Conservation (phyloP, 108 stramenopile species). For the Skeletonema grethae region DNA sequence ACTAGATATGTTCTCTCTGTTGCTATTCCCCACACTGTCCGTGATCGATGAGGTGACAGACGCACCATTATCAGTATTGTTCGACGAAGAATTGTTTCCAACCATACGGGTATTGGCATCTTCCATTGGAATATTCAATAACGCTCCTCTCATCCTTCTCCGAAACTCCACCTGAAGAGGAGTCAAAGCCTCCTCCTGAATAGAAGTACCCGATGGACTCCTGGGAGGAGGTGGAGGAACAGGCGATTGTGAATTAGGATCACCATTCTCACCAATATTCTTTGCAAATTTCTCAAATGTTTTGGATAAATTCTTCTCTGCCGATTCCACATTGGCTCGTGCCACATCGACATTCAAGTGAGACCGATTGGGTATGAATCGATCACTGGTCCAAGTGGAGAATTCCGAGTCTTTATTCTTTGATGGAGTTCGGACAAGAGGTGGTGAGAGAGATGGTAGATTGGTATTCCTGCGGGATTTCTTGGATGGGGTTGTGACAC, state of each 20-base stretch:
- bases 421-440: slow-evolving; percentile 5
- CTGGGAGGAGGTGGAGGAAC: slow-evolving; percentile 8
- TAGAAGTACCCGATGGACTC: not conserved
- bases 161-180: slow-evolving; percentile 85
- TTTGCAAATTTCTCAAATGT: slow-evolving; percentile 39
- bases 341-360: slow-evolving; percentile 76
- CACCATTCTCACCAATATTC: slow-evolving; percentile 22
- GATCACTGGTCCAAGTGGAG: slow-evolving; percentile 50
- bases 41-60: not conserved
- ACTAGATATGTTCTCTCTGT: slow-evolving; percentile 40
- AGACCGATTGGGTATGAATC: slow-evolving; percentile 88
- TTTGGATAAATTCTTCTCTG: slow-evolving; percentile 45
- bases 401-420: slow-evolving; percentile 4
- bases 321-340: slow-evolving; percentile 65
- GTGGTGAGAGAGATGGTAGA: slow-evolving; percentile 3
- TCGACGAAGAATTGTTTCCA: not conserved
- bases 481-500: slow-evolving; percentile 22
- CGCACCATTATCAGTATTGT: not conserved
- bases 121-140: slow-evolving; percentile 79
- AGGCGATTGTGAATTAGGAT: slow-evolving; percentile 20
- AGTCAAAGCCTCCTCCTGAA: slow-evolving; percentile 44
- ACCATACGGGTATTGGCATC: slow-evolving; percentile 12
- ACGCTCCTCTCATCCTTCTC: slow-evolving; percentile 78
- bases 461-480: not conserved
- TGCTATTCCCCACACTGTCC: slow-evolving; percentile 13